Evolutionary conservation across 2,329 filamentous ascomycete genomes (phyloP).

Genomic region (Erysiphe neolycopersici): DNA sequence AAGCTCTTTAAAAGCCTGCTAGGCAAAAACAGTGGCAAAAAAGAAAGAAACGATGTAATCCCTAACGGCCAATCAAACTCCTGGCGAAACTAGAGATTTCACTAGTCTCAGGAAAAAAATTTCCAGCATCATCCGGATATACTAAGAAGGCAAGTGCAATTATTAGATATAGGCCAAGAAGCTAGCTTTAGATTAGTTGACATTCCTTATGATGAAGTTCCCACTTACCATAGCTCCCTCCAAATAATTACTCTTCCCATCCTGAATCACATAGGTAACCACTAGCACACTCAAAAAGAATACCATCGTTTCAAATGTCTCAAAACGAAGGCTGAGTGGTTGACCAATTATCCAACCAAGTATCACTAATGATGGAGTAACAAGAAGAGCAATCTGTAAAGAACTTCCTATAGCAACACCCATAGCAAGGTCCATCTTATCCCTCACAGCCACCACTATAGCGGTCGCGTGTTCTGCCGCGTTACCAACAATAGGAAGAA

Average conservation of each 20-base stretch:
- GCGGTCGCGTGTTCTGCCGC: conserved; percentile 62
- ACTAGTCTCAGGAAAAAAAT: no score
- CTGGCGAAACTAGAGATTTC: no score
- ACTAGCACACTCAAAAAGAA: conserved; percentile 53
- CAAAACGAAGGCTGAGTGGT: conserved; percentile 52
- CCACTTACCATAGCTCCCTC: conserved; percentile 40
- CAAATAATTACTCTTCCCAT: conserved; percentile 63
- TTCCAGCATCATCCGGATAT: conserved; percentile 23
- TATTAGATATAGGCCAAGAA: conserved; percentile 23
- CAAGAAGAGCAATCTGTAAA: conserved; percentile 59
- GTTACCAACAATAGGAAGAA: conserved; percentile 58
- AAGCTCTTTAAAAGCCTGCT: no score
- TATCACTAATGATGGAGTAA: conserved; percentile 56
- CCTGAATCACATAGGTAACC: conserved; percentile 50
- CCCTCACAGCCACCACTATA: conserved; percentile 48
- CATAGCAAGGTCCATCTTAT: conserved; percentile 54
- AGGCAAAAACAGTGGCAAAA: no score
- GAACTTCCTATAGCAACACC: conserved; percentile 60
- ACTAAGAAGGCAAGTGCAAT: conserved; percentile 33
- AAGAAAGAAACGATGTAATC: no score
- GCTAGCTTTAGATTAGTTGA: conserved; percentile 21
- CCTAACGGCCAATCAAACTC: no score
- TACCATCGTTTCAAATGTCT: conserved; percentile 53
- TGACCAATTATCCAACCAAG: conserved; percentile 48
- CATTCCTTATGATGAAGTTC: not conserved